Evolutionary conservation across 2,329 filamentous ascomycete species (phyloP).

Genomic region (Pestalotiopsis sp.): DNA sequence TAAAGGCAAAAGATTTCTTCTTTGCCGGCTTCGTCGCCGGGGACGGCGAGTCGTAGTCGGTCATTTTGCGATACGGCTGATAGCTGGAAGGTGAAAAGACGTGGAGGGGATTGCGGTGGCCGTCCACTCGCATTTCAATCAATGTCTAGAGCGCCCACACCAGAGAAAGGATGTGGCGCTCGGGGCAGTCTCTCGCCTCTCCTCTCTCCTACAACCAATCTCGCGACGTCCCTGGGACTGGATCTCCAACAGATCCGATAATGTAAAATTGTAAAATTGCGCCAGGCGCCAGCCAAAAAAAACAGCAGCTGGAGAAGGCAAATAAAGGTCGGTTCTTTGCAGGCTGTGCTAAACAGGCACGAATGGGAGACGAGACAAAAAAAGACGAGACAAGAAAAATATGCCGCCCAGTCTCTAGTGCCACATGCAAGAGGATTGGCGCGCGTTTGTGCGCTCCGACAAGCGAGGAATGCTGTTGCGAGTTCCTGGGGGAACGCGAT

Average conservation of each 20-base stretch:
- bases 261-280: neutral
- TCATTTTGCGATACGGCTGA: conserved; percentile 33
- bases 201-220: neutral
- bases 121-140: conserved; percentile 28
- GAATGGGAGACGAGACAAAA: neutral
- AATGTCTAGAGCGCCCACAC: conserved; percentile 10
- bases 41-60: conserved; percentile 22
- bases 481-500: neutral
- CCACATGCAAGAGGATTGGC: neutral
- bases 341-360: neutral
- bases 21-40: neutral
- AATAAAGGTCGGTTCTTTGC: neutral
- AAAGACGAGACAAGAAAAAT: neutral
- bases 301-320: neutral
- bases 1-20: conserved; percentile 21
- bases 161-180: neutral
- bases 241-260: neutral
- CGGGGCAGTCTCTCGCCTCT: neutral
- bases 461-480: neutral
- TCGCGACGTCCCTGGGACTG: neutral
- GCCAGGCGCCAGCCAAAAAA: neutral
- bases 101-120: conserved; percentile 22
- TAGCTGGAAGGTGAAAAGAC: conserved; percentile 19
- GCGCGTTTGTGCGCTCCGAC: neutral
- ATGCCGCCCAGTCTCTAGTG: neutral